A percentile compares a stretch with the other conserved stretches of the same genome.
Evolutionary conservation across 257 asterid species (phyloP).

Genomic region (Asclepias syriaca): DNA sequence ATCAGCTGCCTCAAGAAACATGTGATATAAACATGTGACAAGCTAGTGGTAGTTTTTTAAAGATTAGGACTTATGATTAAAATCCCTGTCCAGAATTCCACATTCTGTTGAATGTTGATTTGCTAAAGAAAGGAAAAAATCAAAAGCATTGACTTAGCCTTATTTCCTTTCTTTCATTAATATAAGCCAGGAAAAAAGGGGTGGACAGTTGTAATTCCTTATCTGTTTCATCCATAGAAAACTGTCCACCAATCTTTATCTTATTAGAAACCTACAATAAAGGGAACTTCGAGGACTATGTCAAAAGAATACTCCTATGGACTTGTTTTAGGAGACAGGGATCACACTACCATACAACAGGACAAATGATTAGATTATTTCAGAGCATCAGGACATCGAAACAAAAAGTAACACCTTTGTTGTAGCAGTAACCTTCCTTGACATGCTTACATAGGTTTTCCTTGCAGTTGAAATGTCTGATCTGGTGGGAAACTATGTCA

Average conservation of each 20-base stretch:
- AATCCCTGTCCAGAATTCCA: background rate
- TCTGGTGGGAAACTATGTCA: no score
- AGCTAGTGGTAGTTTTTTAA: background rate
- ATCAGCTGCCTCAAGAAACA: background rate
- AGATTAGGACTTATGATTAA: background rate
- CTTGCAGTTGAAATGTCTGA: no score
- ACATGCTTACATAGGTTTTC: no score
- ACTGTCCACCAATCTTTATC: background rate
- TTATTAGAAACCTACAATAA: background rate
- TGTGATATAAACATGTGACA: background rate
- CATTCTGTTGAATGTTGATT: background rate
- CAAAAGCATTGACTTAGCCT: background rate
- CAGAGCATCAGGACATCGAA: no score
- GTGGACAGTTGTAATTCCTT: background rate
- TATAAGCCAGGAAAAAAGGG: background rate
- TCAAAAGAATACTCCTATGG: no score
- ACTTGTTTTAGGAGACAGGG: no score
- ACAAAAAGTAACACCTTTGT: no score
- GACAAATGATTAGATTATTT: no score
- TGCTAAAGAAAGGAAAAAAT: background rate
- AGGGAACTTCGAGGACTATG: background rate
- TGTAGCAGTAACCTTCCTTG: no score
- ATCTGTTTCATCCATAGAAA: background rate
- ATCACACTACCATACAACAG: no score
- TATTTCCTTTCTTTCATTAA: background rate